Conservation (phyloP, 805 yeast species). For the Martiniozyma abietophila region DNA sequence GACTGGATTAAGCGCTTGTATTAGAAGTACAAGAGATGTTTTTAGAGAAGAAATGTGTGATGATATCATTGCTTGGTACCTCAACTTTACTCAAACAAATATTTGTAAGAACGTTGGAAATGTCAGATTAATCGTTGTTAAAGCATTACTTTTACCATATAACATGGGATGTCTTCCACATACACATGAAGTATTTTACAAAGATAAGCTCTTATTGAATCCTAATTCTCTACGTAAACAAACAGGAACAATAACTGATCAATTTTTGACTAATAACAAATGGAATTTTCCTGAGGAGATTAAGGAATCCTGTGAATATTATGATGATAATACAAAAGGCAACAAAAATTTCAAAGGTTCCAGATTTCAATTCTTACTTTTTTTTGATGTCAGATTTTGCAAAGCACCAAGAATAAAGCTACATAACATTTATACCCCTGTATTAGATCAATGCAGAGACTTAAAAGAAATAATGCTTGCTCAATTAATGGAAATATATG, state of each 20-base stretch:
- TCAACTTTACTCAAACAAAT: constrained; percentile 46
- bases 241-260: constrained; percentile 19
- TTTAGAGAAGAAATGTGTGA: constrained; percentile 77
- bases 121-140: constrained; percentile 43
- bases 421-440: constrained; percentile 56
- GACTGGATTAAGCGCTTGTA: constrained; percentile 59
- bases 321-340: constrained; percentile 15
- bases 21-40: constrained; percentile 57
- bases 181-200: constrained; percentile 19
- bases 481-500: constrained; percentile 79
- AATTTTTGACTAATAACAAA: constrained; percentile 18
- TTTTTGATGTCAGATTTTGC: constrained; percentile 67
- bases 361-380: constrained; percentile 49
- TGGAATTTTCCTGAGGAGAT: constrained; percentile 41
- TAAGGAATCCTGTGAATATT: constrained; percentile 40
- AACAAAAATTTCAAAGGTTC: constrained; percentile 30
- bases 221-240: constrained; percentile 14
- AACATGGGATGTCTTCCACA: constrained; percentile 32
- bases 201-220: constrained; percentile 22
- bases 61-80: constrained; percentile 60
- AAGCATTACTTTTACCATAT: constrained; percentile 58
- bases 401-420: constrained; percentile 46
- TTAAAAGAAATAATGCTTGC: constrained; percentile 55
- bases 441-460: constrained; percentile 49
- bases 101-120: constrained; percentile 39